phyloP scores from a whole-genome alignment of 1,284 basidiomycete species.

The Irpex lacteus region DNA sequence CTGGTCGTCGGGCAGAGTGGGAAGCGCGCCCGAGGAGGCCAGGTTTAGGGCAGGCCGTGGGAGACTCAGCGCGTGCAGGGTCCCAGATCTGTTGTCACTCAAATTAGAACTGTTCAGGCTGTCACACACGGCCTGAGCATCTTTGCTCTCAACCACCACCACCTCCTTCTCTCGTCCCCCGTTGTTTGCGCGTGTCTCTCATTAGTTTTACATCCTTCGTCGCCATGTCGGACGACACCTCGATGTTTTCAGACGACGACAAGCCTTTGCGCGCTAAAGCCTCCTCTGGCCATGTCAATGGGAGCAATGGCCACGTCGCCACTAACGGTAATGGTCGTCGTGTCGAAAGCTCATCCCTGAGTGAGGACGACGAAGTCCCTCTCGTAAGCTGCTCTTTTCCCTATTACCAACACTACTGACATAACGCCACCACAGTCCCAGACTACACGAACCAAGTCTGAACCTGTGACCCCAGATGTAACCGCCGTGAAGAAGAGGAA shows the following conservation, averaged over 20 bases:
- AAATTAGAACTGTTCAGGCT: slow-evolving; percentile 18
- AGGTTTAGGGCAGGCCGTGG: slow-evolving; percentile 58
- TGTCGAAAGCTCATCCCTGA: slow-evolving; percentile 42
- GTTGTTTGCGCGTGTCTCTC: slow-evolving; percentile 9
- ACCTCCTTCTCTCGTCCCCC: slow-evolving; percentile 14
- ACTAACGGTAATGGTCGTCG: slow-evolving; percentile 43
- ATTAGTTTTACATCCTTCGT: neutral
- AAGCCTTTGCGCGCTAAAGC: slow-evolving; percentile 52
- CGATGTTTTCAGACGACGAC: slow-evolving; percentile 66
- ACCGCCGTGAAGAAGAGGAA: slow-evolving; percentile 53
- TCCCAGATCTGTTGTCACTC: slow-evolving; percentile 24
- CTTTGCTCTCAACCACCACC: slow-evolving; percentile 18
- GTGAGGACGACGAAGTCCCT: slow-evolving; percentile 68
- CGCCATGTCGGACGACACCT: slow-evolving; percentile 43
- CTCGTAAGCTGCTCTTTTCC: slow-evolving; percentile 45
- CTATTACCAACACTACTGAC: slow-evolving; percentile 7
- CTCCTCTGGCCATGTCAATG: slow-evolving; percentile 22
- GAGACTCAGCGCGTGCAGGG: slow-evolving; percentile 40
- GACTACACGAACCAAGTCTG: slow-evolving; percentile 42
- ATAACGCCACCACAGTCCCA: slow-evolving; percentile 32
- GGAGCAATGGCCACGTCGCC: slow-evolving; percentile 29
- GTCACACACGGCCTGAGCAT: slow-evolving; percentile 29
- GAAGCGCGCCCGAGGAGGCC: slow-evolving; percentile 32
- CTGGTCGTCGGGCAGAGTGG: slow-evolving; percentile 15
- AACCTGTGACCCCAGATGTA: slow-evolving; percentile 41